Evolutionary conservation across 352 stramenopile genomes (phyloP).

Genomic region (Pythium brassicae): DNA sequence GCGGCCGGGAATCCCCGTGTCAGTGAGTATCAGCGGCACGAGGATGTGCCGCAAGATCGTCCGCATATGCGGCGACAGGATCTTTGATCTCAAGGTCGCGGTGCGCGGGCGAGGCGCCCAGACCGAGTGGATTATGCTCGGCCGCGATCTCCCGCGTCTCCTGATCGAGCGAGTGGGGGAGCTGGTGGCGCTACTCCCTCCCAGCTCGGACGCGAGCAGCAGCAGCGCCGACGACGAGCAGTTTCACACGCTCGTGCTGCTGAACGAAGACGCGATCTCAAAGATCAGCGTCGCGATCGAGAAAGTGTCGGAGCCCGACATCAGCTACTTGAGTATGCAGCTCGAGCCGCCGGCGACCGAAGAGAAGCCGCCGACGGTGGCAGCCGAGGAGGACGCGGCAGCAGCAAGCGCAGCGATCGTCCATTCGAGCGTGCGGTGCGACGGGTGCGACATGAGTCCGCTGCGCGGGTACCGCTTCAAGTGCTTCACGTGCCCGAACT

Average conservation of each 20-base stretch:
- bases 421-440: conserved; percentile 70
- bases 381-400: conserved; percentile 20
- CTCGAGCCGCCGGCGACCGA: conserved; percentile 2
- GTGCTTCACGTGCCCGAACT: conserved; percentile 71
- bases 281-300: conserved; percentile 47
- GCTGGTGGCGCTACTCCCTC: conserved; percentile 13
- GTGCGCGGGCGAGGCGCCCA: conserved; percentile 3
- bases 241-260: conserved; percentile 48
- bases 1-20: background rate
- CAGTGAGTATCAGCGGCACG: conserved; percentile 6
- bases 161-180: conserved; percentile 28
- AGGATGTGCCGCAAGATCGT: conserved; percentile 12
- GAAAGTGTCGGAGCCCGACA: conserved; percentile 30
- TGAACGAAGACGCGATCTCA: conserved; percentile 30
- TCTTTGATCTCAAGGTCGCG: conserved; percentile 8
- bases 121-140: conserved; percentile 10
- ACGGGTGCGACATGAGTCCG: conserved; percentile 71
- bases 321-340: conserved; percentile 24
- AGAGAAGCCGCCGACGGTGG: conserved; percentile 1
- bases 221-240: conserved; percentile 1
- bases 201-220: background rate
- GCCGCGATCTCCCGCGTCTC: conserved; percentile 24
- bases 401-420: conserved; percentile 26
- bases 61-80: conserved; percentile 9
- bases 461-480: conserved; percentile 71